phyloP scores from a whole-genome alignment of 2,329 filamentous ascomycete species.

The Nannizziopsis barbatae region DNA sequence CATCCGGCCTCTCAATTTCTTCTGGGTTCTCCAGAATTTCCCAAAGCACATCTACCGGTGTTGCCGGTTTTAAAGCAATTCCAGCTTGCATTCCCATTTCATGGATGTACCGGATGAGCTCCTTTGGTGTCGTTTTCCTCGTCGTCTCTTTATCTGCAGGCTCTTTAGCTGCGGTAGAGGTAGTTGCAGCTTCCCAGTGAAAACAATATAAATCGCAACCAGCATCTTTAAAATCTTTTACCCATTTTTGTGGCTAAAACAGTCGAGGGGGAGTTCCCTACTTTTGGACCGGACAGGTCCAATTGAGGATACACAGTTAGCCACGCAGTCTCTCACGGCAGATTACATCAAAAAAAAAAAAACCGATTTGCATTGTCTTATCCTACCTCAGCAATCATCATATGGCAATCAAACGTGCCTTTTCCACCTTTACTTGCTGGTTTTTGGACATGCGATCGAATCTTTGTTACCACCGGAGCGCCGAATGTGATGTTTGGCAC shows the following conservation, averaged over 20 bases:
- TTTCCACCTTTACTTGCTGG: constrained; percentile 59
- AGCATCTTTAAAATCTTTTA: constrained; percentile 83
- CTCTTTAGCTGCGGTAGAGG: constrained; percentile 69
- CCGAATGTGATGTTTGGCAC: constrained; percentile 98
- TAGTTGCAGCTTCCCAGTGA: constrained; percentile 90
- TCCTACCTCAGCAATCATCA: constrained; percentile 97
- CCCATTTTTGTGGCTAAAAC: constrained; percentile 86
- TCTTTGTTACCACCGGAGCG: constrained; percentile 86
- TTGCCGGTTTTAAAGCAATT: constrained; percentile 90
- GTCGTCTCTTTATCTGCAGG: constrained; percentile 57
- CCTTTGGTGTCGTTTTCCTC: constrained; percentile 65
- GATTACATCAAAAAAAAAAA: too few species aligned
- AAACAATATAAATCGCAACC: constrained; percentile 99
- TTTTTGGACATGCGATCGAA: constrained; percentile 70
- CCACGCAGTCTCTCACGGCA: too few species aligned
- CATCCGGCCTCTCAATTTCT: constrained; percentile 72
- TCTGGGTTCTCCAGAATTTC: constrained; percentile 68
- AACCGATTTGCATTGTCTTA: too few species aligned
- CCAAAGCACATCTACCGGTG: constrained; percentile 81
- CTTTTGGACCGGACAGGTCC: not conserved
- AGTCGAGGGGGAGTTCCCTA: not conserved
- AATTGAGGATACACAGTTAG: too few species aligned
- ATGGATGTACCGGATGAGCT: constrained; percentile 85
- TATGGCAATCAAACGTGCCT: constrained; percentile 98
- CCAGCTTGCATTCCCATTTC: constrained; percentile 77